These are phyloP conservation scores for Jamesozyma gamospora DNA, from an alignment of 805 yeast genomes.

Conservation along the genomic window DNA sequence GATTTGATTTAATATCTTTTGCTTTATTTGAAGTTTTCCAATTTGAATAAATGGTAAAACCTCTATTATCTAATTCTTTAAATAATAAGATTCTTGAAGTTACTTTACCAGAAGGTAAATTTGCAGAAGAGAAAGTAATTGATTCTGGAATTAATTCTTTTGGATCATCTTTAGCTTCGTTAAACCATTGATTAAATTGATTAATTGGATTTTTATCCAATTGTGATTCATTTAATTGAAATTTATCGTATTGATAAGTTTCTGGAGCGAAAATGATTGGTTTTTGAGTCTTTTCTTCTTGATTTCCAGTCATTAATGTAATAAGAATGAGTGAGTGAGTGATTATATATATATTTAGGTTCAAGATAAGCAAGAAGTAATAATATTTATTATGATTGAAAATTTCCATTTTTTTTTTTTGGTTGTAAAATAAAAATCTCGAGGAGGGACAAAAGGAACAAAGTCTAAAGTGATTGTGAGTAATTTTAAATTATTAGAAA, in stretches of 20 bases:
- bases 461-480: no score
- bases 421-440: no score
- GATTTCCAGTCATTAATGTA: background rate
- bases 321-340: no score
- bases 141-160: constrained; percentile 68
- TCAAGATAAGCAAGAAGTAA: no score
- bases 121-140: constrained; percentile 78
- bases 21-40: constrained; percentile 85
- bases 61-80: constrained; percentile 79
- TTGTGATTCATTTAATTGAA: constrained; percentile 44
- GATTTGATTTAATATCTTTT: constrained; percentile 58
- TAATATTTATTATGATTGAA: no score
- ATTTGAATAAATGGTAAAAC: constrained; percentile 82
- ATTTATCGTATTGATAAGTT: constrained; percentile 78
- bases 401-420: no score
- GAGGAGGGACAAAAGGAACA: no score
- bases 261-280: constrained; percentile 61
- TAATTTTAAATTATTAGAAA: no score
- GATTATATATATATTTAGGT: no score
- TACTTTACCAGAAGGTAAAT: constrained; percentile 82
- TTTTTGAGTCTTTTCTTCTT: constrained; percentile 17
- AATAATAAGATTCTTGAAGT: constrained; percentile 76
- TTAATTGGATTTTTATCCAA: constrained; percentile 52
- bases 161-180: constrained; percentile 50
- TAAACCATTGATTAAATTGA: constrained; percentile 81